A percentile compares a stretch with the other conserved stretches of the same genome.
These are phyloP conservation scores for Neoscytalidium dimidiatum DNA, from an alignment of 2,329 filamentous ascomycete species.

Conservation along the genomic window DNA sequence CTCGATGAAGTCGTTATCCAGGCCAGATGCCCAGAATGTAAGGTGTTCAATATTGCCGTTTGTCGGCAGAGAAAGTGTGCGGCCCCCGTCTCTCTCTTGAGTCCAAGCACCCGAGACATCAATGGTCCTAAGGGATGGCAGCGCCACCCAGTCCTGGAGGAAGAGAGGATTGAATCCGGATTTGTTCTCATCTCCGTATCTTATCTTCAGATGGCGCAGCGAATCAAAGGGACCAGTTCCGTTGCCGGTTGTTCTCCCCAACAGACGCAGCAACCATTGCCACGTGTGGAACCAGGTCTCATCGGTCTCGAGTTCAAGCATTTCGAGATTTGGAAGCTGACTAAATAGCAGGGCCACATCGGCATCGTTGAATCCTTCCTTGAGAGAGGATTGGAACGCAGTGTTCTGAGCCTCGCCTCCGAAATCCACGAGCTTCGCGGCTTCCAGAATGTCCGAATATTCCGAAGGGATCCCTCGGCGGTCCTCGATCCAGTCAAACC, in stretches of 20 bases:
- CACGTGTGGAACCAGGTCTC: slow-evolving; percentile 12
- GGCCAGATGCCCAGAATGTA: not conserved
- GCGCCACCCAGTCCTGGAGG: not conserved
- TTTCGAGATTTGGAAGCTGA: not conserved
- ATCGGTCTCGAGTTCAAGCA: not conserved
- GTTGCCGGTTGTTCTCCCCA: not conserved
- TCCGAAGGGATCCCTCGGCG: not conserved
- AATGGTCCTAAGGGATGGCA: not conserved
- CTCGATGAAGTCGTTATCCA: not conserved
- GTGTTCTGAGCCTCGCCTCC: not conserved
- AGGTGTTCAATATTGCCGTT: not conserved
- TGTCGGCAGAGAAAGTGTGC: not conserved
- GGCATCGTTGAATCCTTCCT: not conserved
- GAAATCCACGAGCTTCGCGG: not conserved
- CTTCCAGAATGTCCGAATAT: not conserved
- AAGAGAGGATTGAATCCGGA: slow-evolving; percentile 4
- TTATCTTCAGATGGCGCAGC: not conserved
- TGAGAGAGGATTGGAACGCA: not conserved
- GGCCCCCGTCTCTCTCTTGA: not conserved
- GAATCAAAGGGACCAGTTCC: not conserved
- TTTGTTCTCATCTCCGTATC: not conserved
- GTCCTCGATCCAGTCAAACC: not conserved
- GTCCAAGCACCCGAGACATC: not conserved
- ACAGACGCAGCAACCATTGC: not conserved
- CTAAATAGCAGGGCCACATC: not conserved